Conservation (phyloP, 352 stramenopile genomes). For the Globisporangium iwayamae region DNA sequence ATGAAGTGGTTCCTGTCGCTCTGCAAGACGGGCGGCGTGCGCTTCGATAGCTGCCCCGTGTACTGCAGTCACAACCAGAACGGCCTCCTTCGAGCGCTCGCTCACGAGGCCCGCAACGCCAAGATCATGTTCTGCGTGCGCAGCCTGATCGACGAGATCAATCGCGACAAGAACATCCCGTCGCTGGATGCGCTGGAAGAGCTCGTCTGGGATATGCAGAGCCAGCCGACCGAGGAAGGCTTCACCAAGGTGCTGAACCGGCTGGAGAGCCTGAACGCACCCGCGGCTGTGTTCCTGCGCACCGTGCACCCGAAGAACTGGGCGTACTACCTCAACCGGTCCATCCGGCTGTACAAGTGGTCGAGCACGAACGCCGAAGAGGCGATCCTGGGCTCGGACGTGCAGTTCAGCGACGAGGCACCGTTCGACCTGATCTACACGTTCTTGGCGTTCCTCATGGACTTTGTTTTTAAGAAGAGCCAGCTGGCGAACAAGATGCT, state of each 20-base stretch:
- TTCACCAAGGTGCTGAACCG: conserved; percentile 51
- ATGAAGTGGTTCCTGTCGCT: conserved; percentile 74
- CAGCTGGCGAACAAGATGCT: conserved; percentile 57
- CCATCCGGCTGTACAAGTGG: conserved; percentile 68
- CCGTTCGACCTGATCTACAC: conserved; percentile 80
- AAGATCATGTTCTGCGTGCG: conserved; percentile 79
- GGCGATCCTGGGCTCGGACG: conserved; percentile 50
- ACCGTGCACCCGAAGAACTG: conserved; percentile 66
- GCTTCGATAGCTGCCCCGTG: conserved; percentile 52
- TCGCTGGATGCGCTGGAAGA: conserved; percentile 54
- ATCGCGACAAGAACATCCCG: conserved; percentile 76
- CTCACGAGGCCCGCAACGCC: conserved; percentile 44
- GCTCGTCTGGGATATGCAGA: conserved; percentile 64
- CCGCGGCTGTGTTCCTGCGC: conserved; percentile 58
- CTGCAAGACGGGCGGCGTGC: conserved; percentile 47
- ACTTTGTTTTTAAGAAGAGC: conserved; percentile 68
- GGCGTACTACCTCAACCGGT: conserved; percentile 64
- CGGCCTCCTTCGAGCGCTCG: conserved; percentile 59
- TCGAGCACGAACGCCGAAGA: conserved; percentile 56
- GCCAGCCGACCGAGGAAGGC: conserved; percentile 54
- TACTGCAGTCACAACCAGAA: conserved; percentile 69
- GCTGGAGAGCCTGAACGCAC: conserved; percentile 53
- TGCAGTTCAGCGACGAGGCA: conserved; percentile 62
- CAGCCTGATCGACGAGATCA: conserved; percentile 66
- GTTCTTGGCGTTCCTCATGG: conserved; percentile 79